phyloP scores from a whole-genome alignment of 2,329 filamentous ascomycete species.

The Diaporthe eres region DNA sequence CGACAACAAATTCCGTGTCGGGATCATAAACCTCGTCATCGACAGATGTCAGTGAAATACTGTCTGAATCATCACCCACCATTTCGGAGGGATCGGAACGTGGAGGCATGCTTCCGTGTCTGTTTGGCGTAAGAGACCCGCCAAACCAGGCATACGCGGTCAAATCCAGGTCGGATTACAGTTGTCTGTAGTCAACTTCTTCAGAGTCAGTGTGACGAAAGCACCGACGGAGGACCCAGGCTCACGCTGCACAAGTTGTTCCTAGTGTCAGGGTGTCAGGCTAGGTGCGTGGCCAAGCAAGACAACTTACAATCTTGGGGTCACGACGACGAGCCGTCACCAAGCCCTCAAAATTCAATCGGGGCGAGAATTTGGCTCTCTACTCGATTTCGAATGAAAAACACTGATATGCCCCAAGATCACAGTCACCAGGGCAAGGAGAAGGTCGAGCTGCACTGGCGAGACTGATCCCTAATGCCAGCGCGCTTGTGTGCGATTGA shows the following conservation, averaged over 20 bases:
- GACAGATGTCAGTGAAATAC: constrained; percentile 71
- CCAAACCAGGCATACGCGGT: neutral
- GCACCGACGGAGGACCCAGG: neutral
- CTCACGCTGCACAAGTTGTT: neutral
- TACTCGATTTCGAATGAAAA: neutral
- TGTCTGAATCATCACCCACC: constrained; percentile 59
- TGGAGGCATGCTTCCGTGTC: constrained; percentile 20
- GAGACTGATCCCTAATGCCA: neutral
- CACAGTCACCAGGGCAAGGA: neutral
- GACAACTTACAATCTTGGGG: neutral
- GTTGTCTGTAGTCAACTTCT: neutral
- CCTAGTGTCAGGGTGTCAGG: neutral
- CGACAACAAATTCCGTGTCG: constrained; percentile 66
- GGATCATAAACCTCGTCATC: constrained; percentile 50
- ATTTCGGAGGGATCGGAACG: neutral
- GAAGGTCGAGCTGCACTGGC: neutral
- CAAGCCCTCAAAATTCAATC: too few relatives aligned
- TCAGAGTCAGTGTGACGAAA: constrained; percentile 17
- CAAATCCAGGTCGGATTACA: neutral
- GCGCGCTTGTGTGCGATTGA: neutral
- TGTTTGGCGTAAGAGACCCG: neutral
- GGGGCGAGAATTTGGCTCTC: neutral
- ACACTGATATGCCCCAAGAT: neutral
- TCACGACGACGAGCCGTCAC: neutral
- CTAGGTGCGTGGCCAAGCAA: neutral